Evolutionary conservation across 371 early-diverging fungal species (phyloP).

Genomic region (Syncephalastrum monosporum): DNA sequence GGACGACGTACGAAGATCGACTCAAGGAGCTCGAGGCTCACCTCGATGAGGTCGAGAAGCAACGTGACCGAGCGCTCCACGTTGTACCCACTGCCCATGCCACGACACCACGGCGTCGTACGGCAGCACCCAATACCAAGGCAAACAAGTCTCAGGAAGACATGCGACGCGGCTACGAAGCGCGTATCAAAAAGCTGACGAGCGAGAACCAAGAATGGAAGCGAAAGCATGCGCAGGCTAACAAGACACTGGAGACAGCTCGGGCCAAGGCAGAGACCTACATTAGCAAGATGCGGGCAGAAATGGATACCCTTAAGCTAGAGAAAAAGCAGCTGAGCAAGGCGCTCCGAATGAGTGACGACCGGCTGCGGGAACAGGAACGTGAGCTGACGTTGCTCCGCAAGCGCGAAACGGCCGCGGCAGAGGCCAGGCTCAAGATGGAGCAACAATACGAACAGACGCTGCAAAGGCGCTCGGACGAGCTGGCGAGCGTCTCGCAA

Average conservation of each 20-base stretch:
- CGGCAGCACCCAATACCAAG: background rate
- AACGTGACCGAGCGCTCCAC: constrained; percentile 51
- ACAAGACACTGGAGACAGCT: constrained; percentile 44
- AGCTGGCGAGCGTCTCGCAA: constrained; percentile 28
- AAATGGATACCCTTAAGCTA: constrained; percentile 54
- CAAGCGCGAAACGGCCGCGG: constrained; percentile 32
- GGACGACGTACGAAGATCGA: constrained; percentile 64
- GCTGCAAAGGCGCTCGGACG: constrained; percentile 44
- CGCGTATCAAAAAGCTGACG: constrained; percentile 63
- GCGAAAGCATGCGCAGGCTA: constrained; percentile 53
- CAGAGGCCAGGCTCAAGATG: constrained; percentile 65
- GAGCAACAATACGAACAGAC: constrained; percentile 59
- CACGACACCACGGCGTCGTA: constrained; percentile 2
- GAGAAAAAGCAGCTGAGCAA: constrained; percentile 76
- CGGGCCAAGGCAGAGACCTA: constrained; percentile 42
- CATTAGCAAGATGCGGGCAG: constrained; percentile 35
- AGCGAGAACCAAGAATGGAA: constrained; percentile 60
- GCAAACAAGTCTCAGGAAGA: constrained; percentile 16
- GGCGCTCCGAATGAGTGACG: constrained; percentile 61
- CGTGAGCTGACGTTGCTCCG: constrained; percentile 67
- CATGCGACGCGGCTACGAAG: constrained; percentile 53
- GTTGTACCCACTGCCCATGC: background rate
- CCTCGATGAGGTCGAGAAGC: constrained; percentile 51
- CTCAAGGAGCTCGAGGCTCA: constrained; percentile 57
- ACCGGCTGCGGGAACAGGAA: constrained; percentile 61